phyloP scores from a whole-genome alignment of 2,329 filamentous ascomycete genomes.

The Phaeosphaeriaceae sp. region DNA sequence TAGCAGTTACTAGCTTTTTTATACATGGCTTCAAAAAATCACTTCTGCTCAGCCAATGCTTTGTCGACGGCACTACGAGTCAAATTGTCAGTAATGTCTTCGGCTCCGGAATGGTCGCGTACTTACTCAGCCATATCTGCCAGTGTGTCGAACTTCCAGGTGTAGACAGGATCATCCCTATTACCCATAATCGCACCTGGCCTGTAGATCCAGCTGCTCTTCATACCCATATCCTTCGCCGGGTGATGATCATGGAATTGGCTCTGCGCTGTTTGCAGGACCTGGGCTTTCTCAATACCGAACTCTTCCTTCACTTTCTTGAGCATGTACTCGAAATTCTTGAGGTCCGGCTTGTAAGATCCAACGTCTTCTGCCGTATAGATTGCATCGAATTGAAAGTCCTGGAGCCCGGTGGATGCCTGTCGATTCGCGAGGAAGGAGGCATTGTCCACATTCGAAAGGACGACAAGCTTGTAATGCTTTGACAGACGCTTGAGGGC shows the following conservation, averaged over 20 bases:
- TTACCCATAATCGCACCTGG: slow-evolving; percentile 57
- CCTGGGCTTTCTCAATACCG: slow-evolving; percentile 62
- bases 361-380: slow-evolving; percentile 77
- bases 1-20: neutral
- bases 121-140: slow-evolving; percentile 64
- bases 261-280: slow-evolving; percentile 75
- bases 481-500: slow-evolving; percentile 60
- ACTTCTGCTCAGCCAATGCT: slow-evolving; percentile 30
- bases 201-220: slow-evolving; percentile 71
- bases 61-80: slow-evolving; percentile 52
- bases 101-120: neutral
- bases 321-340: slow-evolving; percentile 74
- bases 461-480: slow-evolving; percentile 66
- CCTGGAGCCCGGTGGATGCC: slow-evolving; percentile 56
- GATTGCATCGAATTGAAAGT: slow-evolving; percentile 67
- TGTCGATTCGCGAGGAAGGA: slow-evolving; percentile 60
- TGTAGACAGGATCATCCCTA: slow-evolving; percentile 49
- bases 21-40: neutral
- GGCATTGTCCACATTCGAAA: slow-evolving; percentile 66
- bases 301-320: slow-evolving; percentile 61
- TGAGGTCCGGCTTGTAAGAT: slow-evolving; percentile 71
- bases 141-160: slow-evolving; percentile 67
- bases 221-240: slow-evolving; percentile 66
- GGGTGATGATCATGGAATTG: slow-evolving; percentile 73
- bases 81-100: neutral